phyloP scores from a whole-genome alignment of 768 basidiomycete genomes.

The Tulasnella sp. region DNA sequence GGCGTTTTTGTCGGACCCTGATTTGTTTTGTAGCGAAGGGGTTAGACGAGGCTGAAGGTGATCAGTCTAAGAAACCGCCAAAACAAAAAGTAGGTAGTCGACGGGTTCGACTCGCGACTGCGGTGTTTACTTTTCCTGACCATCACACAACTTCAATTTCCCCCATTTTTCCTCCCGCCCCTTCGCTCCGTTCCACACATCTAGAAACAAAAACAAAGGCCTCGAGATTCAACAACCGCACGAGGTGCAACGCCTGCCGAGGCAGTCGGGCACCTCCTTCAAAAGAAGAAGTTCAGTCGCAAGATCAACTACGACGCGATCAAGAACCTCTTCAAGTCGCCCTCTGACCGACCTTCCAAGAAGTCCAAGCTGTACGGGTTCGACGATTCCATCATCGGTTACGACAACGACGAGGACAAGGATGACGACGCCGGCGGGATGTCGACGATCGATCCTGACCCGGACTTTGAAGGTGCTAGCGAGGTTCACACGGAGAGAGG shows the following conservation, averaged over 20 bases:
- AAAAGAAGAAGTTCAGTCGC: slow-evolving; percentile 80
- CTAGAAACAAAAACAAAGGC: slow-evolving; percentile 70
- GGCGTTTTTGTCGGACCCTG: background rate
- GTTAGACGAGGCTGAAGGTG: slow-evolving; percentile 45
- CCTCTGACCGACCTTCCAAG: background rate
- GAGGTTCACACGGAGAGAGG: background rate
- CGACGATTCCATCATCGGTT: background rate
- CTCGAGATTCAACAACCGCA: slow-evolving; percentile 70
- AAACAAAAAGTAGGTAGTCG: slow-evolving; percentile 35
- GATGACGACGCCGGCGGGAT: slow-evolving; percentile 30
- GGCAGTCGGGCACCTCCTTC: slow-evolving; percentile 69
- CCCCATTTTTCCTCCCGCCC: background rate
- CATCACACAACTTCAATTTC: slow-evolving; percentile 25
- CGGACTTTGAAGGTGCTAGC: background rate
- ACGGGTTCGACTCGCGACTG: slow-evolving; percentile 50
- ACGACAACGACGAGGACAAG: slow-evolving; percentile 32
- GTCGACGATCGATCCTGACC: slow-evolving; percentile 14
- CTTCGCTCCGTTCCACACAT: background rate
- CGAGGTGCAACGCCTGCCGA: slow-evolving; percentile 71
- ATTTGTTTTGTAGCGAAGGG: slow-evolving; percentile 57
- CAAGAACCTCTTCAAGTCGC: slow-evolving; percentile 59
- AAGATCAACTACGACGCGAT: slow-evolving; percentile 92
- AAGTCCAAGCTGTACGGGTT: slow-evolving; percentile 5
- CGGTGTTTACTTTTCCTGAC: slow-evolving; percentile 8
- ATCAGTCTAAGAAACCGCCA: slow-evolving; percentile 52